phyloP scores from a whole-genome alignment of 306 rosid genomes.

The Pterocarpus santalinus region DNA sequence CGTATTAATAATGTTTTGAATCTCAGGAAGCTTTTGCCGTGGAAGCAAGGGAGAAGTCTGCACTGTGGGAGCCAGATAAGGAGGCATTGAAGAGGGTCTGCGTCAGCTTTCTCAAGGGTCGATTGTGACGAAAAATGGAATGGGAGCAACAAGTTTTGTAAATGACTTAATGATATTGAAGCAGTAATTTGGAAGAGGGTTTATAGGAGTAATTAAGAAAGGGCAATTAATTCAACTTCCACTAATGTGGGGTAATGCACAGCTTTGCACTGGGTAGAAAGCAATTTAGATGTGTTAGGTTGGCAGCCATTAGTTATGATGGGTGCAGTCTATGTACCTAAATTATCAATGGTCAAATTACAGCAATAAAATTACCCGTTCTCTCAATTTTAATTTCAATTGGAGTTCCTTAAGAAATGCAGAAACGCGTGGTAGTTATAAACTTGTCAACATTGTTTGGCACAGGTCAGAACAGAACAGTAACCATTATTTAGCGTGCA shows the following conservation, averaged over 20 bases:
- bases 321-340: slow-evolving; percentile 9
- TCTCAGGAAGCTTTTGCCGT: slow-evolving; percentile 58
- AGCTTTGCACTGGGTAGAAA: neutral
- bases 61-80: slow-evolving; percentile 66
- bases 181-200: neutral
- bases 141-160: neutral
- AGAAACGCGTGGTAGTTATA: neutral
- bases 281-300: neutral
- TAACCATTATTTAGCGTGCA: neutral
- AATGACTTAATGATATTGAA: neutral
- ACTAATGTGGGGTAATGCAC: neutral
- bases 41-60: slow-evolving; percentile 63
- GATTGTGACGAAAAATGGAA: slow-evolving; percentile 48
- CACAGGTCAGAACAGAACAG: neutral
- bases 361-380: slow-evolving; percentile 6
- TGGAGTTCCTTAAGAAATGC: neutral
- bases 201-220: neutral
- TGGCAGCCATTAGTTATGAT: neutral
- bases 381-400: neutral
- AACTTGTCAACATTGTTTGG: neutral
- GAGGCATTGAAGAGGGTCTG: slow-evolving; percentile 86
- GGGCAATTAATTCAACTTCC: neutral
- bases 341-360: neutral
- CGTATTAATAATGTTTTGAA: neutral
- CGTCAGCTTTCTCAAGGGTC: slow-evolving; percentile 74